A percentile compares a stretch with the other conserved stretches of the same genome.
Conservation (phyloP, 1,139 yeast genomes). For the Kodamaea alishanica region DNA sequence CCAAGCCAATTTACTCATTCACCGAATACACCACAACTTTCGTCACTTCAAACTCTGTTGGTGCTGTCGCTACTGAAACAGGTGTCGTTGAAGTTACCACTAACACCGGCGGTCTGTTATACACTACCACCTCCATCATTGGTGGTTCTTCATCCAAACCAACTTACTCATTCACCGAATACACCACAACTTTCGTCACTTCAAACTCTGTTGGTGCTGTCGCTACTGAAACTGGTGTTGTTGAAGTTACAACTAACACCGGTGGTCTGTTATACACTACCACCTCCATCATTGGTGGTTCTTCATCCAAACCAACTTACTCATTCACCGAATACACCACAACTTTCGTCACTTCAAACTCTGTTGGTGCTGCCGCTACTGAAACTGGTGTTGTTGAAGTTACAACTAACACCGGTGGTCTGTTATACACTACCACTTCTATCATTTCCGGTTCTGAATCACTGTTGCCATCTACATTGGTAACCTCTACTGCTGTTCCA, state of each 20-base stretch:
- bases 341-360: conserved; percentile 9
- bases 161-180: conserved; percentile 11
- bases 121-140: conserved; percentile 12
- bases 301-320: not conserved
- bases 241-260: conserved; percentile 7
- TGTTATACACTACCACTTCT: conserved; percentile 12
- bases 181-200: conserved; percentile 16
- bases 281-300: conserved; percentile 1
- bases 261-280: conserved; percentile 9
- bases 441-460: conserved; percentile 3
- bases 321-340: conserved; percentile 5
- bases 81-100: conserved; percentile 15
- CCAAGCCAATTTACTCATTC: conserved; percentile 8
- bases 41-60: conserved; percentile 6
- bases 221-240: conserved; percentile 12
- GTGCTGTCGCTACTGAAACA: conserved; percentile 2
- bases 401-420: conserved; percentile 13
- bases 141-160: not conserved
- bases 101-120: conserved; percentile 10
- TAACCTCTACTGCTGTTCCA: too few species aligned
- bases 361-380: conserved; percentile 14
- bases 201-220: conserved; percentile 17
- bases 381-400: conserved; percentile 13
- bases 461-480: conserved; percentile 4
- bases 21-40: conserved; percentile 8